Evolutionary conservation across 257 asterid species (phyloP), one percentile per base, ranked within the genome.

Genomic region (Gentiana dahurica): DNA sequence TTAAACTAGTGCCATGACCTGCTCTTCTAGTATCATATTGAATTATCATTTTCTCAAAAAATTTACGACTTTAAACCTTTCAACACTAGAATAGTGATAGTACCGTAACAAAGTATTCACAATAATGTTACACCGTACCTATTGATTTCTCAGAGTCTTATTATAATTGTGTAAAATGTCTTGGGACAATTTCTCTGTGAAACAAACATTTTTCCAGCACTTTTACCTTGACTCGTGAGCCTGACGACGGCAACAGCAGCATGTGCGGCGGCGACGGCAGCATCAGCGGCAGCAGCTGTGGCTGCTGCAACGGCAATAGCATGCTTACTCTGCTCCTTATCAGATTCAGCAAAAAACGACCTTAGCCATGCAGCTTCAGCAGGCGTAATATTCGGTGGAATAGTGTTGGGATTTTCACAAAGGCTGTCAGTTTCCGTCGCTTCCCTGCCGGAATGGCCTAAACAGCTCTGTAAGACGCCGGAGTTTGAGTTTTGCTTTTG

Each of bases 261-360:
- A n/a, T 83, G 83, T 0, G 94, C 95, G 0, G 95, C 94, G 0
- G 89, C 94, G 0, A 81, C 82, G 11, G 94, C 97, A 0, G 96
- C 94, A 41, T 85, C 96, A 0, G 96, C 97, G 0, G 95, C 97
- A 0, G 94, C 94, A 0, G 97, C 97, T 0, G 95, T 83, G 45
- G 95, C 95, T 0, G 97, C 90, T 13, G 94, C 97, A 39, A 86
- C 95, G 15, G 93, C 97, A 3, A 89, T 84, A 5, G 95, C 97
- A 68, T 86, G 95, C 68, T 80, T 86, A 86, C 58, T 89, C 65
- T 75, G 93, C 59, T 84, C 90, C 64, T 56, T 73, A 38, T 83
- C 85, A 3, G 74, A 11, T 2, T 66, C 70, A 34, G 13, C 12
- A 67, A 77, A 82, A 65, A 82, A 82, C 2, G 88, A 85, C 44